phyloP scores from a whole-genome alignment of 495 filamentous ascomycete species.

The Podospora appendiculata region DNA sequence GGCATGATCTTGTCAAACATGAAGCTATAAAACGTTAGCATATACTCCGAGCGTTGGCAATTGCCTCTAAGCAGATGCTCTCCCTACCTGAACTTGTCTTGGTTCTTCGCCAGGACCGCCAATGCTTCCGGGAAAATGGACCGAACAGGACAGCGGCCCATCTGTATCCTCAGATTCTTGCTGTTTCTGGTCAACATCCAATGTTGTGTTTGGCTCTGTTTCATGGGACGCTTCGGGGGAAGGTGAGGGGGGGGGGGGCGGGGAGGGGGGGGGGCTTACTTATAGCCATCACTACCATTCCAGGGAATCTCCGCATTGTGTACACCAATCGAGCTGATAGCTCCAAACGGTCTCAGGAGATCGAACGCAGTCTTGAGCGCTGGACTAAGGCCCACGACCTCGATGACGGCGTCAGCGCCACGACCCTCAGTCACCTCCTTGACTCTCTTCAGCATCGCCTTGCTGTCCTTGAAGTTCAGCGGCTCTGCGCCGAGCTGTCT shows the following conservation, averaged over 20 bases:
- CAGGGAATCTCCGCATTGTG: constrained; percentile 92
- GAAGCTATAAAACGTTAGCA: constrained; percentile 48
- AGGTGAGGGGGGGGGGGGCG: no score
- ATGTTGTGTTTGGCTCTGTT: not conserved
- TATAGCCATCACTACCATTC: constrained; percentile 73
- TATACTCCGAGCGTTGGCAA: not conserved
- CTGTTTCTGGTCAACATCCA: constrained; percentile 15
- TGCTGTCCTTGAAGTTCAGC: constrained; percentile 66
- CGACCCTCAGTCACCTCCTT: constrained; percentile 71
- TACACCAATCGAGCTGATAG: constrained; percentile 84
- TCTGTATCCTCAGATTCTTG: constrained; percentile 87
- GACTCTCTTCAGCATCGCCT: constrained; percentile 61
- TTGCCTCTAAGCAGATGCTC: not conserved
- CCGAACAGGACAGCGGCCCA: constrained; percentile 88
- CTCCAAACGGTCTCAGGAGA: constrained; percentile 76
- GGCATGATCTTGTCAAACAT: constrained; percentile 95
- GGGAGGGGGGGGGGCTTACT: constrained; percentile 31
- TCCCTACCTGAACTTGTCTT: constrained; percentile 70
- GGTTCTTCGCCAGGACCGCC: constrained; percentile 70
- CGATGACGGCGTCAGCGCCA: constrained; percentile 85
- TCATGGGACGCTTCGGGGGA: not conserved
- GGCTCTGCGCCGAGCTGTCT: constrained; percentile 74
- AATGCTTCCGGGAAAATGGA: constrained; percentile 75
- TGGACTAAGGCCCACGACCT: constrained; percentile 81
- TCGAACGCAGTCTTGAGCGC: constrained; percentile 82